Evolutionary conservation across 768 basidiomycete species (phyloP).

Genomic region (Lyophyllum shimeji): DNA sequence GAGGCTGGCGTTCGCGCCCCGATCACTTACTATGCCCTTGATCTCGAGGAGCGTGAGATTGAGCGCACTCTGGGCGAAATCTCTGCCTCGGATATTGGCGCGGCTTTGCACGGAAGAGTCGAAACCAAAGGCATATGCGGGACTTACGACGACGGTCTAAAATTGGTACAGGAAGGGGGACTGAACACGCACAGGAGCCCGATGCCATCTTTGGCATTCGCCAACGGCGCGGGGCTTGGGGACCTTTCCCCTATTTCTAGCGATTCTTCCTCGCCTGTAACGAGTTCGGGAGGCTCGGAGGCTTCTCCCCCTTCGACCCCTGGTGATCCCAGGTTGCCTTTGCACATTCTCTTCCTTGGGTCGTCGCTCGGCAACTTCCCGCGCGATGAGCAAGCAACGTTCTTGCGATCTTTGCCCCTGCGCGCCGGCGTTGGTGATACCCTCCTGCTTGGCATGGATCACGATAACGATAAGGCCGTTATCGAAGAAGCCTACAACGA

Average conservation of each 20-base stretch:
- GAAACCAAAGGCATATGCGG: slow-evolving; percentile 84
- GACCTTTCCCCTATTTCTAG: slow-evolving; percentile 42
- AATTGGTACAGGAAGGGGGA: slow-evolving; percentile 70
- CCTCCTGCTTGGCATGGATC: slow-evolving; percentile 88
- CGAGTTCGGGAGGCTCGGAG: slow-evolving; percentile 22
- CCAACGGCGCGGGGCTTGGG: slow-evolving; percentile 14
- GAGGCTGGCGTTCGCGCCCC: slow-evolving; percentile 37
- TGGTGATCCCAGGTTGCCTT: slow-evolving; percentile 44
- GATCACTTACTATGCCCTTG: slow-evolving; percentile 88
- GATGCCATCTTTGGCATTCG: slow-evolving; percentile 7
- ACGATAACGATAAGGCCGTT: slow-evolving; percentile 63
- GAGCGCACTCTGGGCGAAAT: slow-evolving; percentile 76
- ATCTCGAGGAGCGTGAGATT: slow-evolving; percentile 86
- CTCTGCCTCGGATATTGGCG: slow-evolving; percentile 58
- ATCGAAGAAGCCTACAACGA: slow-evolving; percentile 92
- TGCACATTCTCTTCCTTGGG: slow-evolving; percentile 90
- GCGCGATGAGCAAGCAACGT: slow-evolving; percentile 63
- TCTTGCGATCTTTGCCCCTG: slow-evolving; percentile 79
- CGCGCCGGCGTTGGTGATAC: slow-evolving; percentile 77
- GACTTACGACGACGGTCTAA: slow-evolving; percentile 87
- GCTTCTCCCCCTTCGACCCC: slow-evolving; percentile 46
- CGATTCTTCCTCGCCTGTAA: slow-evolving; percentile 21
- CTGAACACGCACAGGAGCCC: slow-evolving; percentile 30
- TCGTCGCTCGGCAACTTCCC: slow-evolving; percentile 91
- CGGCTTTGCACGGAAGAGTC: slow-evolving; percentile 67